Evolutionary conservation across 306 rosid species (phyloP).

Genomic region (Glycyrrhiza uralensis): DNA sequence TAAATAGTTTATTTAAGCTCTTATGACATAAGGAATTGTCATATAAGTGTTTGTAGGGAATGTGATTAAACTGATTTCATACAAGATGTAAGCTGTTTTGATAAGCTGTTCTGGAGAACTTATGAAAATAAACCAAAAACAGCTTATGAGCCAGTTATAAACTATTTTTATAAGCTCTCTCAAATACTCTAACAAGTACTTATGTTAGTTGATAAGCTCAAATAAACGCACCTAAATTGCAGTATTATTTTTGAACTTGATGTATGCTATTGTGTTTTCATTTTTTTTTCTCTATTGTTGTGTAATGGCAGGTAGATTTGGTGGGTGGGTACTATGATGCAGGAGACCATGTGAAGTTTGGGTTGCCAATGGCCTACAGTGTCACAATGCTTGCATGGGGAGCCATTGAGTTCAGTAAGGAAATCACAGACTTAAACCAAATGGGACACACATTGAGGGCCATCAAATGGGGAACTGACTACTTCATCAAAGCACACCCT

Average conservation of each 20-base stretch:
- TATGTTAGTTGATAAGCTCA: no score
- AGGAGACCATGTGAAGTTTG: constrained; percentile 91
- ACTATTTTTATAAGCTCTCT: no score
- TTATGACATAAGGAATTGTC: no score
- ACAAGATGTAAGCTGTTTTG: no score
- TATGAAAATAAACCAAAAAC: no score
- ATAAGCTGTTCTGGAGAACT: no score
- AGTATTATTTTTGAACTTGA: background rate
- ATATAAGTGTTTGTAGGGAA: no score
- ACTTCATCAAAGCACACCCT: constrained; percentile 77
- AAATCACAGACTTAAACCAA: constrained; percentile 53
- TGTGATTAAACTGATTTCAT: no score
- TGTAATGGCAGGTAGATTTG: constrained; percentile 55
- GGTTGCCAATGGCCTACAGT: constrained; percentile 82
- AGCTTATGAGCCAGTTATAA: no score
- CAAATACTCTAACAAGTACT: no score
- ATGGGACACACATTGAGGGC: constrained; percentile 63
- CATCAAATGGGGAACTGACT: constrained; percentile 84
- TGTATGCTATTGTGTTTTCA: background rate
- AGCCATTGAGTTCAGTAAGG: constrained; percentile 67
- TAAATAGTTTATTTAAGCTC: no score
- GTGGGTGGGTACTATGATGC: constrained; percentile 97
- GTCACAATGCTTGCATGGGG: constrained; percentile 88
- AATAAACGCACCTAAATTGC: background rate
- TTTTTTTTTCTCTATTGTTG: background rate